These are phyloP conservation scores for Coleophoma cylindrospora DNA, from an alignment of 2,329 filamentous ascomycete genomes.

Conservation along the genomic window DNA sequence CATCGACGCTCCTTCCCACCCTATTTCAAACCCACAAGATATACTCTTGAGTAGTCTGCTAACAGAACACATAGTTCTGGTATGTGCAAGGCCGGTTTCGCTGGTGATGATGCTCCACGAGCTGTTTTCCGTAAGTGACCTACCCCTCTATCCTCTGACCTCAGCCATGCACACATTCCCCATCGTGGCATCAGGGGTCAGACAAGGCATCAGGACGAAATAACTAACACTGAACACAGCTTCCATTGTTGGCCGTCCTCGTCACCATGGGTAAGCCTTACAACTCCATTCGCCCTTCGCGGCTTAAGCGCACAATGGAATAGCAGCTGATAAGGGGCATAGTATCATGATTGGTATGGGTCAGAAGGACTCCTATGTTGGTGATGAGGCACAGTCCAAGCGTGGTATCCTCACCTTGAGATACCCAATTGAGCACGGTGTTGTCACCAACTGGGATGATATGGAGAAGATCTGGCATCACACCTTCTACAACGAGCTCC, in stretches of 20 bases:
- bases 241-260: constrained; percentile 98
- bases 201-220: not conserved
- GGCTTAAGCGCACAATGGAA: constrained; percentile 10
- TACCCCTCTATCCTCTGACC: constrained; percentile 18
- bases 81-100: constrained; percentile 99
- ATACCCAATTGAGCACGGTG: constrained; percentile 99
- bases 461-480: constrained; percentile 99
- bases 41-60: constrained; percentile 12
- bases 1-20: constrained; percentile 6
- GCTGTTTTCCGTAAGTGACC: constrained; percentile 97
- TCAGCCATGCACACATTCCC: no score
- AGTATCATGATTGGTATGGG: constrained; percentile 99
- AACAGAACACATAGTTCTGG: constrained; percentile 68
- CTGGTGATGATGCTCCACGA: constrained; percentile 99
- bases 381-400: constrained; percentile 99
- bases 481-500: constrained; percentile 99
- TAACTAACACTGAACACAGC: constrained; percentile 47
- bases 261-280: constrained; percentile 92
- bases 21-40: not conserved
- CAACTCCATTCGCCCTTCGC: constrained; percentile 6
- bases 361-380: constrained; percentile 99
- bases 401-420: constrained; percentile 99
- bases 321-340: constrained; percentile 23
- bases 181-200: no score
- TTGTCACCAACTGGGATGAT: constrained; percentile 99